Conservation (phyloP, 2,329 filamentous ascomycete species). For the Coniochaeta ligniaria region DNA sequence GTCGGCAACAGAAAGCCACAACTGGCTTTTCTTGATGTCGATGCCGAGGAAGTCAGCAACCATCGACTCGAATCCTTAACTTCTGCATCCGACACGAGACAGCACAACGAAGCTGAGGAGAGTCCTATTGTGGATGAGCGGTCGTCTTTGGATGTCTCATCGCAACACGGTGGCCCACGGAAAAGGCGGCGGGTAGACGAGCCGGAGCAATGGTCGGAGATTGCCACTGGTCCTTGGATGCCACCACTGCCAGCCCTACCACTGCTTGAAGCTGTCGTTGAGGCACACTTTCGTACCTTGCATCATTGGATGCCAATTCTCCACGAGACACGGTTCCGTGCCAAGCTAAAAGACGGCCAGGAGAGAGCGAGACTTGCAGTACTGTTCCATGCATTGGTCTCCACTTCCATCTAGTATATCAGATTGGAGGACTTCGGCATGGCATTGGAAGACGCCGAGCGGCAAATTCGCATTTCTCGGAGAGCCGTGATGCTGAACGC, state of each 20-base stretch:
- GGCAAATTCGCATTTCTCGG: slow-evolving; percentile 4
- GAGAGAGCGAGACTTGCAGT: slow-evolving; percentile 17
- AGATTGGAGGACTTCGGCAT: slow-evolving; percentile 15
- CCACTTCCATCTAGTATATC: slow-evolving; percentile 14
- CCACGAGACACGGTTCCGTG: slow-evolving; percentile 22
- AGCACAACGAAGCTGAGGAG: not conserved
- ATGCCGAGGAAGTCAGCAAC: slow-evolving; percentile 6
- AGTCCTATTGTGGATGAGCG: not conserved
- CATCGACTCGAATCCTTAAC: not conserved
- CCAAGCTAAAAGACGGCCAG: slow-evolving; percentile 14
- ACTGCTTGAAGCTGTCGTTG: slow-evolving; percentile 17
- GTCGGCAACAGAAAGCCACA: slow-evolving; percentile 1
- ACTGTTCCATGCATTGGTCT: slow-evolving; percentile 24
- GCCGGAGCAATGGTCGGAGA: not conserved
- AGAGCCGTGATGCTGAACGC: slow-evolving; percentile 18
- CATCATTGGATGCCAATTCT: slow-evolving; percentile 29
- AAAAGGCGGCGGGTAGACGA: slow-evolving; percentile 8
- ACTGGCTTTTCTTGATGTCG: slow-evolving; percentile 6
- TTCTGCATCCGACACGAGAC: not conserved
- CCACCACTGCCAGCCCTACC: slow-evolving; percentile 3
- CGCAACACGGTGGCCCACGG: not conserved
- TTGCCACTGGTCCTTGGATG: not conserved
- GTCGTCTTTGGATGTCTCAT: not conserved
- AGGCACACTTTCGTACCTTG: slow-evolving; percentile 21
- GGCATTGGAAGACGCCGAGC: not conserved